Conservation (phyloP, 352 stramenopile species). For the Pythium coloratum region DNA sequence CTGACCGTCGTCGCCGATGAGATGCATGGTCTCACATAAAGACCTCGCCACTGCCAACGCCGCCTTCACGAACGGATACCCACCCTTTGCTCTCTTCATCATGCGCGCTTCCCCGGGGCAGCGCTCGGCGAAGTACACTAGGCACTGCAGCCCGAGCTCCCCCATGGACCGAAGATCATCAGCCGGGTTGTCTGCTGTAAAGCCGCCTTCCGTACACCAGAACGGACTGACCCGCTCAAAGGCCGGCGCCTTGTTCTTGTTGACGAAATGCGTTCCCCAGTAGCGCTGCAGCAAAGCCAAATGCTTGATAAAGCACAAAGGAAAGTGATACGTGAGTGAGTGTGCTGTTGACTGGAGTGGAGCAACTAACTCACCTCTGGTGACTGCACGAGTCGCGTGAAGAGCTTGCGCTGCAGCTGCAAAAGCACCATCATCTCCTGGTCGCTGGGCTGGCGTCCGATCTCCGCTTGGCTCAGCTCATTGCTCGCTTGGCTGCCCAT, state of each 20-base stretch:
- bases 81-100: slow-evolving; percentile 56
- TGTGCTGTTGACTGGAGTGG: not conserved
- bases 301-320: too few species aligned
- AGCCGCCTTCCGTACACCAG: slow-evolving; percentile 49
- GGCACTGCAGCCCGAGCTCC: slow-evolving; percentile 57
- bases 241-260: slow-evolving; percentile 27
- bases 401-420: slow-evolving; percentile 62
- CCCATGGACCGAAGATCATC: slow-evolving; percentile 56
- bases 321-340: slow-evolving; percentile 25
- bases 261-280: slow-evolving; percentile 52
- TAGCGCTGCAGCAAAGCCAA: slow-evolving; percentile 57
- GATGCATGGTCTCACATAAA: slow-evolving; percentile 46
- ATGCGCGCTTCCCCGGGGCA: slow-evolving; percentile 58
- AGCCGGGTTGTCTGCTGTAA: slow-evolving; percentile 50
- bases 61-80: slow-evolving; percentile 67
- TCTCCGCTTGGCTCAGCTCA: slow-evolving; percentile 38
- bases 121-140: slow-evolving; percentile 70
- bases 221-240: slow-evolving; percentile 47
- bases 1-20: slow-evolving; percentile 44
- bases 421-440: slow-evolving; percentile 62
- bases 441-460: slow-evolving; percentile 51
- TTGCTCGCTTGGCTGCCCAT: slow-evolving; percentile 50
- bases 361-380: slow-evolving; percentile 40
- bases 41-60: slow-evolving; percentile 49
- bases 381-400: slow-evolving; percentile 54